Conservation (phyloP, 768 basidiomycete genomes). For the Hydnum rufescens region DNA sequence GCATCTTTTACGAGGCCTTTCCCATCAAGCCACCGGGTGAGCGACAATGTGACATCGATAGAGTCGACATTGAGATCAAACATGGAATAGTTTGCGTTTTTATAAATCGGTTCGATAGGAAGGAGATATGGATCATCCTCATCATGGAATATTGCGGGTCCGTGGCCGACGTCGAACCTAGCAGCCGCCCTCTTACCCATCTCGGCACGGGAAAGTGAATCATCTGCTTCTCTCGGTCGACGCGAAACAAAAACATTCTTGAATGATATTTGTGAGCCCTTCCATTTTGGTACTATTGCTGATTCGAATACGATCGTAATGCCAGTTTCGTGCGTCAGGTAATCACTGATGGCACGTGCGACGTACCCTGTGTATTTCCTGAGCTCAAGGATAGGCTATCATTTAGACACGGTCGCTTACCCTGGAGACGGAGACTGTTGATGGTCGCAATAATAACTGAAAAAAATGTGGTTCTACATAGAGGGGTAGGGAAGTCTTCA, state of each 20-base stretch:
- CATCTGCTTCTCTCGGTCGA: constrained; percentile 25
- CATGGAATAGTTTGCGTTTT: constrained; percentile 51
- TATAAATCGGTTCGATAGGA: constrained; percentile 2
- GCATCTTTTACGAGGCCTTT: constrained; percentile 85
- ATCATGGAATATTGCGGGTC: constrained; percentile 29
- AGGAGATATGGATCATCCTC: constrained; percentile 23
- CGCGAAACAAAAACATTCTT: constrained; percentile 91
- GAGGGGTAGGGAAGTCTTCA: neutral
- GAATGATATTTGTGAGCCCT: constrained; percentile 87
- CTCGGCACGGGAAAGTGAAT: constrained; percentile 11
- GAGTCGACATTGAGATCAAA: constrained; percentile 89
- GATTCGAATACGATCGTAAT: constrained; percentile 92
- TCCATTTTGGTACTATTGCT: constrained; percentile 96
- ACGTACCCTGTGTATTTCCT: constrained; percentile 39
- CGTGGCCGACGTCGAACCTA: constrained; percentile 59
- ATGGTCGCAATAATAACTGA: constrained; percentile 78
- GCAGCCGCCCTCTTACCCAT: constrained; percentile 25
- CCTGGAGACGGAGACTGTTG: constrained; percentile 73
- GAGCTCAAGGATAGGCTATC: constrained; percentile 1
- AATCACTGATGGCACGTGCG: constrained; percentile 75
- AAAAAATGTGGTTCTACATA: constrained; percentile 68
- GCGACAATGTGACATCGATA: constrained; percentile 82
- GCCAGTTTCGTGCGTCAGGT: constrained; percentile 83
- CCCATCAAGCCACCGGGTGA: constrained; percentile 86
- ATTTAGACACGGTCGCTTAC: constrained; percentile 22